A percentile compares a stretch with the other conserved stretches of the same genome.
These are phyloP conservation scores for Aspergillus eucalypticola DNA, from an alignment of 2,329 filamentous ascomycete genomes.

Conservation along the genomic window DNA sequence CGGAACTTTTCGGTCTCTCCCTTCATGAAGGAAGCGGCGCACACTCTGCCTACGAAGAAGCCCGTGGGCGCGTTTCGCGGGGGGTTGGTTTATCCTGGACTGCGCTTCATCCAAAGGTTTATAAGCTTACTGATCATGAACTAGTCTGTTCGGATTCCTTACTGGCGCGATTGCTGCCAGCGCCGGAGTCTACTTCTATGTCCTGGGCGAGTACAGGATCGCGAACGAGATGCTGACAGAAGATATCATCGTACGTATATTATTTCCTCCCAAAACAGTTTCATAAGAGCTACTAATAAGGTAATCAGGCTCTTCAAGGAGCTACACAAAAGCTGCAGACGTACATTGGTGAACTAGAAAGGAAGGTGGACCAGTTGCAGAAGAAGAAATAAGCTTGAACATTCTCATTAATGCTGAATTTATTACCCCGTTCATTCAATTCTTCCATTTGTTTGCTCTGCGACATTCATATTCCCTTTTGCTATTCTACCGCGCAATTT, in stretches of 20 bases:
- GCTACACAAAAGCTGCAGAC: slow-evolving; percentile 83
- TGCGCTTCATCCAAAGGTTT: not conserved
- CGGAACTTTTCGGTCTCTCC: slow-evolving; percentile 41
- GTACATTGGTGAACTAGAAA: slow-evolving; percentile 80
- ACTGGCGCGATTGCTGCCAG: slow-evolving; percentile 79
- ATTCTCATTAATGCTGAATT: not conserved
- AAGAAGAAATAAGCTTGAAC: slow-evolving; percentile 61
- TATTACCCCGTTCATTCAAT: not conserved
- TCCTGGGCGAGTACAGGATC: slow-evolving; percentile 88
- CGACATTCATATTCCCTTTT: not conserved
- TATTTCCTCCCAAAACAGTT: not conserved
- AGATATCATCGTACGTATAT: slow-evolving; percentile 86
- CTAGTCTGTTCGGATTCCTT: slow-evolving; percentile 86
- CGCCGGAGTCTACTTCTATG: slow-evolving; percentile 83
- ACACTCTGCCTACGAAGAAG: slow-evolving; percentile 58
- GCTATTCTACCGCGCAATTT: not conserved
- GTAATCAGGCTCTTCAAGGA: slow-evolving; percentile 72
- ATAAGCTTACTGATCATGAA: slow-evolving; percentile 1
- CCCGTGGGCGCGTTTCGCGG: slow-evolving; percentile 71
- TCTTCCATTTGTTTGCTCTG: slow-evolving; percentile 2
- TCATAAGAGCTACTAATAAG: not conserved
- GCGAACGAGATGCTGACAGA: slow-evolving; percentile 91
- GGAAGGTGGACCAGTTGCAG: slow-evolving; percentile 68
- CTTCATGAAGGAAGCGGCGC: slow-evolving; percentile 38
- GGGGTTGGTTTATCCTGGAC: slow-evolving; percentile 53